A percentile compares a stretch with the other conserved stretches of the same genome.
Evolutionary conservation across 176 grass and related monocot genomes (phyloP).

Genomic region (Cocos nucifera): DNA sequence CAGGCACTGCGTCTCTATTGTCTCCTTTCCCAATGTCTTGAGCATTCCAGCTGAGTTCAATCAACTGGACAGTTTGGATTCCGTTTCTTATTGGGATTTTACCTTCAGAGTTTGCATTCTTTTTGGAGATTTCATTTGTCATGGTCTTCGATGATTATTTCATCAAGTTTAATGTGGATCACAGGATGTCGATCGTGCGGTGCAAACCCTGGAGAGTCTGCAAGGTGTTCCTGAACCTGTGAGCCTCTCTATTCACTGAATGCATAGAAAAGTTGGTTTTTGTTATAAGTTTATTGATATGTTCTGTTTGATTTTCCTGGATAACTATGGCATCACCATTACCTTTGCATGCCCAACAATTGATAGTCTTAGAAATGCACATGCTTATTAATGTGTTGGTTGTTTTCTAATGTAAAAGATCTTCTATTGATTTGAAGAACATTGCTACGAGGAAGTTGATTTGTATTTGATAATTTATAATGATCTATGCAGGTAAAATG

Average conservation of each 20-base stretch:
- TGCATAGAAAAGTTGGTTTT: background rate
- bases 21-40: background rate
- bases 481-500: too few relatives aligned
- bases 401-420: too few relatives aligned
- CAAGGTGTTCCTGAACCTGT: conserved; percentile 71
- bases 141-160: too few relatives aligned
- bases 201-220: conserved; percentile 54
- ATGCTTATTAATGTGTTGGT: too few relatives aligned
- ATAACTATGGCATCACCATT: background rate
- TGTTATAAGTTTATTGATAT: background rate
- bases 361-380: too few relatives aligned
- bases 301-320: background rate
- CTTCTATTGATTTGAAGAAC: too few relatives aligned
- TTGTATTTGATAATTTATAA: too few relatives aligned
- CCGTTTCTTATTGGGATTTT: background rate
- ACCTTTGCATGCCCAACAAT: too few relatives aligned
- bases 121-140: background rate
- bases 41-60: background rate
- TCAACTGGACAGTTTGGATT: background rate
- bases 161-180: background rate
- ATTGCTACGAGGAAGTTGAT: too few relatives aligned
- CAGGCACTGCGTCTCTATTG: conserved; percentile 29
- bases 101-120: background rate
- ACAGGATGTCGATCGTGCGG: conserved; percentile 66
- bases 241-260: background rate